Evolutionary conservation across 306 rosid species (phyloP).

Genomic region (Morella rubra): DNA sequence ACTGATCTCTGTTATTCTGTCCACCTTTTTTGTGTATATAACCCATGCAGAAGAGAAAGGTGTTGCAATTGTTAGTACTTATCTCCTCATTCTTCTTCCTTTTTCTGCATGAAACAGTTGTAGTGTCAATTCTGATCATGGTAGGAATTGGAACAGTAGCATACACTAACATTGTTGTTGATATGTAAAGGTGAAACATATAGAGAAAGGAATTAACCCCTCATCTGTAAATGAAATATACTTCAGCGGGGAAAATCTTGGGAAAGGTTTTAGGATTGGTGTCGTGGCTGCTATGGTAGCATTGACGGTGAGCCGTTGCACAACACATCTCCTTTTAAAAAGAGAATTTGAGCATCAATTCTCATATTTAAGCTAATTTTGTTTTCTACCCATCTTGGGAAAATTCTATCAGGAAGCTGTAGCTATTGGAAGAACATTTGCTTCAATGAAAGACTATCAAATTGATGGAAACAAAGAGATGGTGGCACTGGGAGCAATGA

Average conservation of each 20-base stretch:
- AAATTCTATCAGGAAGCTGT: conserved; percentile 69
- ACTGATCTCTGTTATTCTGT: conserved; percentile 72
- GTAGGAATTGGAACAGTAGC: conserved; percentile 7
- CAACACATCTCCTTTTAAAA: conserved; percentile 28
- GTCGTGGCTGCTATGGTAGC: conserved; percentile 85
- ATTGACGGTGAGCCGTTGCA: conserved; percentile 63
- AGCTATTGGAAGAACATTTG: conserved; percentile 98
- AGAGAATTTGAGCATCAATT: conserved; percentile 17
- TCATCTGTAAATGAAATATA: conserved; percentile 64
- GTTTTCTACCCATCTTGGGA: background rate
- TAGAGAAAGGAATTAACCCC: conserved; percentile 85
- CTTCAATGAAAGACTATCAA: conserved; percentile 92
- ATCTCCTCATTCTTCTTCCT: conserved; percentile 4
- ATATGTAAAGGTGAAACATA: conserved; percentile 66
- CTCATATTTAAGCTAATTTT: conserved; percentile 10
- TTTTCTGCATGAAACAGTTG: background rate
- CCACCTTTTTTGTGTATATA: conserved; percentile 80
- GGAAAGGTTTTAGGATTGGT: conserved; percentile 78
- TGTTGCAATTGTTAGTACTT: conserved; percentile 74
- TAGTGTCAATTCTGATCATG: conserved; percentile 10
- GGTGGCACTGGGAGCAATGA: conserved; percentile 95
- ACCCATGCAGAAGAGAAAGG: conserved; percentile 88
- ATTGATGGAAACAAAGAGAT: conserved; percentile 96
- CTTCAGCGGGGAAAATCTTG: conserved; percentile 65
- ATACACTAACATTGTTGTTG: conserved; percentile 14